Percentiles rank a stretch among this genome's conserved stretches.
These are phyloP conservation scores for cucumber (Cucumis sativus) DNA, from an alignment of 306 rosid genomes.

Conservation along the genomic window Cucumber_9930_V3 NC_026659.2:185501-186000, in stretches of 20 bases:
- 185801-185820: not conserved
- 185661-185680: not conserved
- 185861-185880: not conserved
- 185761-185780: not conserved
- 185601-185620: not conserved
- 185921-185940: not conserved
- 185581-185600: not conserved
- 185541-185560: not conserved
- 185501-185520: not conserved
- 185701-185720: not conserved
- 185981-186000: not conserved
- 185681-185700: not conserved
- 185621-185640: not conserved
- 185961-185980: not conserved
- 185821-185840: not conserved
- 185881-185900: not conserved
- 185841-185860: not conserved
- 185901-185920: not conserved
- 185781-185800: not conserved
- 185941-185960: not conserved
- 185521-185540: not conserved
- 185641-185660: not conserved
- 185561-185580: not conserved
- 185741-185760: not conserved
- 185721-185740: not conserved